Evolutionary conservation across 2,329 filamentous ascomycete genomes (phyloP).

Genomic region (Cladophialophora immunda): DNA sequence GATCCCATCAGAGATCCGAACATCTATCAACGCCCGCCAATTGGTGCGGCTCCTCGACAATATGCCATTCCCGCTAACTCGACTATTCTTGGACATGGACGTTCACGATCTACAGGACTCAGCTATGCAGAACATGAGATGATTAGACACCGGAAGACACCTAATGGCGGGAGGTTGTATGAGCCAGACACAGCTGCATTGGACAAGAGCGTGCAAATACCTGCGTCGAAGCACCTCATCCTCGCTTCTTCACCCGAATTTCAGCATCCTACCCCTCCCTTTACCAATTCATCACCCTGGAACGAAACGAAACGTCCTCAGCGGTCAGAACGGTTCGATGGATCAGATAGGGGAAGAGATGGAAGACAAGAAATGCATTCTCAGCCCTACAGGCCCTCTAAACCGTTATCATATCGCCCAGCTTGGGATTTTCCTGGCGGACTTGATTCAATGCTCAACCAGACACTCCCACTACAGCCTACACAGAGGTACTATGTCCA

Average conservation of each 20-base stretch:
- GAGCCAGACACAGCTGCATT: conserved; percentile 84
- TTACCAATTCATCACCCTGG: conserved; percentile 44
- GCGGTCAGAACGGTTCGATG: conserved; percentile 4
- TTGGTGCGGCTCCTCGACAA: conserved; percentile 31
- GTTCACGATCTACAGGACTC: conserved; percentile 32
- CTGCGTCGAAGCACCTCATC: conserved; percentile 83
- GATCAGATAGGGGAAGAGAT: conserved; percentile 24
- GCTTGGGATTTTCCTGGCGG: conserved; percentile 48
- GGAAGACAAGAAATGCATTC: conserved; percentile 26
- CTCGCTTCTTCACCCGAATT: conserved; percentile 65
- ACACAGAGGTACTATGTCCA: conserved; percentile 52
- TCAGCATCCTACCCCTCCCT: conserved; percentile 19
- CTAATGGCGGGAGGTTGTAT: conserved; percentile 83
- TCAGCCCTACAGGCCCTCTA: conserved; percentile 24
- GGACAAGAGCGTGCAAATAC: conserved; percentile 76
- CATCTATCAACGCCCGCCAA: conserved; percentile 26
- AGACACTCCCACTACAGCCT: conserved; percentile 58
- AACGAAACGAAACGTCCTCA: conserved; percentile 41
- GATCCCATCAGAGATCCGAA: conserved; percentile 31
- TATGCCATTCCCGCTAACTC: conserved; percentile 37
- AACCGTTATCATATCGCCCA: conserved; percentile 31
- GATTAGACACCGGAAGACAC: conserved; percentile 78
- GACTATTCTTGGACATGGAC: conserved; percentile 19
- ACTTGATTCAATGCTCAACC: conserved; percentile 69
- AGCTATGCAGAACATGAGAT: conserved; percentile 71